phyloP scores from a whole-genome alignment of 129 eudicot species.

The Chrysanthemum seticuspe region DNA sequence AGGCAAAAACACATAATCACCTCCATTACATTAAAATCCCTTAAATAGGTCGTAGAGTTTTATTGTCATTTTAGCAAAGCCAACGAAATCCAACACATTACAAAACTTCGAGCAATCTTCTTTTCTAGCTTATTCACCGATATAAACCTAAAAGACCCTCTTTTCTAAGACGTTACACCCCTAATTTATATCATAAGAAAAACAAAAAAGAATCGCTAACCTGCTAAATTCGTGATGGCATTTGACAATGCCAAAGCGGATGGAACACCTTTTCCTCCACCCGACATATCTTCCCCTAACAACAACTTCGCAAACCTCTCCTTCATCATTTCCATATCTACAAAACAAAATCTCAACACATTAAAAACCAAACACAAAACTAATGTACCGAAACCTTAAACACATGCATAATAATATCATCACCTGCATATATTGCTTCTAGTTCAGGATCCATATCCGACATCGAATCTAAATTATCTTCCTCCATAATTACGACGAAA shows the following conservation, averaged over 20 bases:
- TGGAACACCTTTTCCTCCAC: constrained; percentile 94
- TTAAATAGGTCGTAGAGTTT: no score
- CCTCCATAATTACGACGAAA: constrained; percentile 31
- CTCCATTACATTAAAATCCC: no score
- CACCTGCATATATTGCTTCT: constrained; percentile 33
- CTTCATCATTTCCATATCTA: constrained; percentile 83
- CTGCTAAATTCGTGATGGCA: constrained; percentile 94
- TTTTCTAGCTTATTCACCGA: neutral
- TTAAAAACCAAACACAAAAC: neutral
- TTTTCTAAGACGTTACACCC: neutral
- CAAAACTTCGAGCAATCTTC: no score
- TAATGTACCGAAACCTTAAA: neutral
- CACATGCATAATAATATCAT: neutral
- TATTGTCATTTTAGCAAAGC: no score
- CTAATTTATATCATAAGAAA: neutral
- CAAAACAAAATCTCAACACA: neutral
- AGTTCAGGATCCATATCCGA: constrained; percentile 32
- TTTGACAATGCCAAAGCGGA: constrained; percentile 97
- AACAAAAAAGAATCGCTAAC: constrained; percentile 28
- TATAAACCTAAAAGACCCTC: neutral
- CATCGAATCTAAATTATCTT: constrained; percentile 22
- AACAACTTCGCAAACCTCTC: constrained; percentile 92
- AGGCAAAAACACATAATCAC: no score
- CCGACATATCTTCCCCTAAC: constrained; percentile 98
- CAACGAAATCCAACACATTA: no score